phyloP scores from a whole-genome alignment of 2,329 filamentous ascomycete genomes.

The Fusarium pseudocircinatum region DNA sequence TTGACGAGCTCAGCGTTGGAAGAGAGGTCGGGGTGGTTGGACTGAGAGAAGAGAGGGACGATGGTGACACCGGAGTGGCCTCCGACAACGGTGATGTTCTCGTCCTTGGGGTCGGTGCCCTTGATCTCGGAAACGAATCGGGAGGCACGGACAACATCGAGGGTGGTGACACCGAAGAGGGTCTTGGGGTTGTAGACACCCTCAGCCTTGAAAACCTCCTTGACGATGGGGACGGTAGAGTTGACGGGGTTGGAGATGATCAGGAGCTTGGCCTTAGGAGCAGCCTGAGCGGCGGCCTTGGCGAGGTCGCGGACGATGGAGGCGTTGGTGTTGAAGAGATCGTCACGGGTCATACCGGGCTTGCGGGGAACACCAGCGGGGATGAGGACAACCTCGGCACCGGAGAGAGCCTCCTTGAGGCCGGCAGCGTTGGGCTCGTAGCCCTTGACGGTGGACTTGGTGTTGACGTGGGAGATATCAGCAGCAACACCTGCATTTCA shows the following conservation, averaged over 20 bases:
- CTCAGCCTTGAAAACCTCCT: slow-evolving; percentile 94
- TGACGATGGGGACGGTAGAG: slow-evolving; percentile 97
- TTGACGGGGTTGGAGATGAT: slow-evolving; percentile 99
- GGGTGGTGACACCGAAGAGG: slow-evolving; percentile 98
- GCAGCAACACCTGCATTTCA: slow-evolving; percentile 84
- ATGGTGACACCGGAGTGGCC: slow-evolving; percentile 99
- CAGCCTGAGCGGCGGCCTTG: slow-evolving; percentile 89
- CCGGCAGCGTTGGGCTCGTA: slow-evolving; percentile 82
- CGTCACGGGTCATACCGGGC: slow-evolving; percentile 99
- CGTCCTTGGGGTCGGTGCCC: slow-evolving; percentile 86
- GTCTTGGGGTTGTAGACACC: slow-evolving; percentile 99
- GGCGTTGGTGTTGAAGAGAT: slow-evolving; percentile 99
- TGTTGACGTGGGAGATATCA: slow-evolving; percentile 99
- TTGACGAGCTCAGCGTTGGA: slow-evolving; percentile 84
- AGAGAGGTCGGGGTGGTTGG: slow-evolving; percentile 83
- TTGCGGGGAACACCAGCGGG: slow-evolving; percentile 98
- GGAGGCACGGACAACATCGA: slow-evolving; percentile 96
- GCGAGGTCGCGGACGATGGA: slow-evolving; percentile 98
- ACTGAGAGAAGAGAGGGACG: slow-evolving; percentile 96
- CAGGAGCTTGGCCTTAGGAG: slow-evolving; percentile 93
- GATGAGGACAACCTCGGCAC: slow-evolving; percentile 93
- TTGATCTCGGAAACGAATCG: slow-evolving; percentile 98
- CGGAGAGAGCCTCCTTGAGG: slow-evolving; percentile 83
- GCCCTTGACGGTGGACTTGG: slow-evolving; percentile 92
- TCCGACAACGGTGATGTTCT: slow-evolving; percentile 96